Evolutionary conservation across 371 early-diverging fungal species (phyloP).

Genomic region (Mycotypha africana): DNA sequence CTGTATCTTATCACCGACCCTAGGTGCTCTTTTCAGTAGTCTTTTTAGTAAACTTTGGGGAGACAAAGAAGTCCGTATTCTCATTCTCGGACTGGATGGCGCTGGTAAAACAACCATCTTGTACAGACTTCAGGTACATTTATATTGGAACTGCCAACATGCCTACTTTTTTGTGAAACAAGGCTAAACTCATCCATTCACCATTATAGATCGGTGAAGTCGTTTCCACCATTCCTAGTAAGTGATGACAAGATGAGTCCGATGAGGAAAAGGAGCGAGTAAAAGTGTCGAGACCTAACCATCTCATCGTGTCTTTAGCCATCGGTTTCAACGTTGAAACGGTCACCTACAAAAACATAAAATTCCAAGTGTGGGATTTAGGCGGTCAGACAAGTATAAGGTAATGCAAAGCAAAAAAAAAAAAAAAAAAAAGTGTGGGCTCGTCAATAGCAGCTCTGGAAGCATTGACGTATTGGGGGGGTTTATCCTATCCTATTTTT

Average conservation of each 20-base stretch:
- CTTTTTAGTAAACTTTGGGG: slow-evolving; percentile 44
- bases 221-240: slow-evolving; percentile 99
- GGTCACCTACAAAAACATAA: slow-evolving; percentile 95
- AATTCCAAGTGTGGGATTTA: slow-evolving; percentile 97
- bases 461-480: too few relatives aligned
- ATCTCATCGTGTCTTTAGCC: too few relatives aligned
- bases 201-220: slow-evolving; percentile 87
- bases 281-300: too few relatives aligned
- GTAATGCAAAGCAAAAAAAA: too few relatives aligned
- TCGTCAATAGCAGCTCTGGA: too few relatives aligned
- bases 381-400: slow-evolving; percentile 98
- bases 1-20: too few relatives aligned
- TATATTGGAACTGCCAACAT: too few relatives aligned
- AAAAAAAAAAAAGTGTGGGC: too few relatives aligned
- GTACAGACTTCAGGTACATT: slow-evolving; percentile 55
- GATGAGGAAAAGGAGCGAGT: too few relatives aligned
- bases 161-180: background rate
- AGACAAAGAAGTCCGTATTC: slow-evolving; percentile 84
- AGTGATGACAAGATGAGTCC: too few relatives aligned
- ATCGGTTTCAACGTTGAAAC: slow-evolving; percentile 97
- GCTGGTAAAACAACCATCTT: slow-evolving; percentile 93
- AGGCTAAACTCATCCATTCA: background rate
- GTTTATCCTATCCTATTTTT: too few relatives aligned
- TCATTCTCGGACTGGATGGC: slow-evolving; percentile 93
- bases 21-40: slow-evolving; percentile 44